Evolutionary conservation across 1,139 yeast species (phyloP), one percentile per base, ranked within the genome.

Genomic region (Debaryomycetaceae sp.): DNA sequence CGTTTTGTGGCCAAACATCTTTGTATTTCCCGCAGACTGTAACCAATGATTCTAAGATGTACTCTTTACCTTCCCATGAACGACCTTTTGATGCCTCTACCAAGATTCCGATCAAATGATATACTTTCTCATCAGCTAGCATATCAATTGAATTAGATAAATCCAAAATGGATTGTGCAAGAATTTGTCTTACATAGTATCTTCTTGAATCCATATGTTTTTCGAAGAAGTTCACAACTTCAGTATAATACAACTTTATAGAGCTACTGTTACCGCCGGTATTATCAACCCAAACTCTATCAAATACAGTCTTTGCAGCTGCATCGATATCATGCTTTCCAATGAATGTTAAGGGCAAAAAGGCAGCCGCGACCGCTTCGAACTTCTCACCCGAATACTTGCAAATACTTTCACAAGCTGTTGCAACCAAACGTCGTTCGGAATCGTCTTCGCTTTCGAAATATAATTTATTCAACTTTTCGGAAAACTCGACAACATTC

Each of bases 21-120:
- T 27, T 27, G 11, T 8, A 27, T 50, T 79, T 79, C 11, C 70
- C 59, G 0, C 84, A 61, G 36, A 87, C 70, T 1, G 80, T 68
- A 1, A 88, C 85, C 42, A 91, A 65, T 0, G 97, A 89, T 37
- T 80, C 81, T 29, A 89, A 68, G 2, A 93, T 77, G 37, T 73
- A 64, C 52, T 89, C 97, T 58, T 93, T 93, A 6, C 98, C 98
- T 17, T 76, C 76, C 95, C 97, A 93, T 7, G 95, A 79, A 49
- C 93, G 80, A 0, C 97, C 97, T 45, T 76, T 72, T 47, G 84
- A 75, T 0, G 96, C 81, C 38, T 76, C 78, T 22, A 87, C 58
- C 43, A 90, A 69, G 5, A 83, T 69, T 0, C 68, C 66, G 45
- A 87, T 76, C 23, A 90, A 60, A 17, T 70, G 68, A 1, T 51